Evolutionary conservation across 768 basidiomycete genomes (phyloP).

Genomic region (Podaxis sp.): DNA sequence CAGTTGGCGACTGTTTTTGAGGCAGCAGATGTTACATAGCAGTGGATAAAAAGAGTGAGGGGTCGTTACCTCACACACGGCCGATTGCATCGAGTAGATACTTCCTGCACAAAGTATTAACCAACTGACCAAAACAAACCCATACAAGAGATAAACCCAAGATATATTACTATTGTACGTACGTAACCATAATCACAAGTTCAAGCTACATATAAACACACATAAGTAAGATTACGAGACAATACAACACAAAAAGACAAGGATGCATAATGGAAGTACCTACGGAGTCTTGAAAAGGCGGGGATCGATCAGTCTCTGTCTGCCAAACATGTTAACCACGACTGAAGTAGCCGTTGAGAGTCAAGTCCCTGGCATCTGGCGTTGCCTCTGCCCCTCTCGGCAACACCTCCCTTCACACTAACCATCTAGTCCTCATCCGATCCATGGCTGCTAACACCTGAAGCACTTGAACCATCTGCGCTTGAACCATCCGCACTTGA

Average conservation of each 20-base stretch:
- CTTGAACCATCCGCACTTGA: background rate
- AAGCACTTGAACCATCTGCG: too few relatives aligned
- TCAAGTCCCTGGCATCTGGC: background rate
- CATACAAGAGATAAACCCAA: conserved; percentile 24
- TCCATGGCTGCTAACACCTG: too few relatives aligned
- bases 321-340: background rate
- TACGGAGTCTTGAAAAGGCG: background rate
- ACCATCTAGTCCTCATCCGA: too few relatives aligned
- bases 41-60: too few relatives aligned
- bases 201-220: background rate
- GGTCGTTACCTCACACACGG: too few relatives aligned
- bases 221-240: background rate
- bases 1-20: too few relatives aligned
- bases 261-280: background rate
- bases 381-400: background rate
- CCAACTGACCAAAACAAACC: background rate
- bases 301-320: background rate
- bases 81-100: too few relatives aligned
- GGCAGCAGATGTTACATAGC: too few relatives aligned
- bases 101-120: too few relatives aligned
- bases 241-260: conserved; percentile 19
- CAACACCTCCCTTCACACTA: background rate
- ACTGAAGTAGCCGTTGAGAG: background rate
- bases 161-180: background rate
- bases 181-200: background rate